Conservation (phyloP, 345 rosid genomes). For the Pistacia integerrima region DNA sequence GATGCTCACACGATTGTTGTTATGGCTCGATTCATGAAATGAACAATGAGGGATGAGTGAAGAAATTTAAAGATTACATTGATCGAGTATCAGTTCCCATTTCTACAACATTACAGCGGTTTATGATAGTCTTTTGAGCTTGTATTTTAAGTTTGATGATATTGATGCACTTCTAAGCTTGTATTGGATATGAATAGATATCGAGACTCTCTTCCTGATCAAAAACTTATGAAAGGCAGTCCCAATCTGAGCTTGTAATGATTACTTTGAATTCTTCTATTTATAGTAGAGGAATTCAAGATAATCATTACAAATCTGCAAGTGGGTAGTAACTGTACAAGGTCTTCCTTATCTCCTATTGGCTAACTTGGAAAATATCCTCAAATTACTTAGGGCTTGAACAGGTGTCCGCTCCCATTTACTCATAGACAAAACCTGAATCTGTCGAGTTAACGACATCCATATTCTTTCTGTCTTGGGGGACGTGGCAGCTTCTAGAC, state of each 20-base stretch:
- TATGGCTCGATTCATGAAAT: conserved; percentile 68
- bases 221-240: conserved; percentile 23
- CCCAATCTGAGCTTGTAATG: conserved; percentile 4
- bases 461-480: too few species aligned
- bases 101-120: conserved; percentile 57
- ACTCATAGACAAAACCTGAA: too few species aligned
- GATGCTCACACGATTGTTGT: conserved; percentile 68
- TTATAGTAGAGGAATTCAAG: too few species aligned
- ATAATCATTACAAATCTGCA: too few species aligned
- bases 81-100: conserved; percentile 40
- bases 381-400: too few species aligned
- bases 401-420: too few species aligned
- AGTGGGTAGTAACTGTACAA: too few species aligned
- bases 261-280: too few species aligned
- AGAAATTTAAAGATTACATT: conserved; percentile 58
- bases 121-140: conserved; percentile 66
- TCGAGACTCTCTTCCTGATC: conserved; percentile 22
- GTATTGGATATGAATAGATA: conserved; percentile 45
- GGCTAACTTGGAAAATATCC: too few species aligned
- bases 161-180: conserved; percentile 63
- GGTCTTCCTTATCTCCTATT: too few species aligned
- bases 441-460: too few species aligned
- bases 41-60: conserved; percentile 86
- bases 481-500: too few species aligned
- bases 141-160: conserved; percentile 75